A percentile compares a stretch with the other conserved stretches of the same genome.
Evolutionary conservation across 2,329 filamentous ascomycete species (phyloP).

Genomic region (Plectosphaerella sp.): DNA sequence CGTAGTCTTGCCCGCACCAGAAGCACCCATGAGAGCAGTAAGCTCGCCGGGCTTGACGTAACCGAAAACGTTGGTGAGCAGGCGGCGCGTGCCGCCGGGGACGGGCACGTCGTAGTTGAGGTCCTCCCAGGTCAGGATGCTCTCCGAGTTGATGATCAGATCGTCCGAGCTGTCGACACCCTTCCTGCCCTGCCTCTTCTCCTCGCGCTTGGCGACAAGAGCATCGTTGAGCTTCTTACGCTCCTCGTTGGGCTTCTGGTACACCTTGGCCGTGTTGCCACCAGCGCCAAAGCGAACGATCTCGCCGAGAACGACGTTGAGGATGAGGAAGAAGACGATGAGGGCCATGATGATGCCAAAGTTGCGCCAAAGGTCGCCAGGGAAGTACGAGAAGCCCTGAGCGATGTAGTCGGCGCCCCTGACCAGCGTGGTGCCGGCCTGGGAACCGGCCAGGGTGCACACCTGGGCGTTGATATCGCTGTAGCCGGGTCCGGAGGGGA

Average conservation of each 20-base stretch:
- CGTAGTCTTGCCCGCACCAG: slow-evolving; percentile 84
- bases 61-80: slow-evolving; percentile 55
- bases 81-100: slow-evolving; percentile 48
- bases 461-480: slow-evolving; percentile 69
- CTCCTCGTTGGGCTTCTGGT: slow-evolving; percentile 65
- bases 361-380: slow-evolving; percentile 72
- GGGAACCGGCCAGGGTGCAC: slow-evolving; percentile 73
- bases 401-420: slow-evolving; percentile 66
- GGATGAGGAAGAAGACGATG: slow-evolving; percentile 68
- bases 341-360: slow-evolving; percentile 76
- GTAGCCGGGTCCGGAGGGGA: slow-evolving; percentile 70
- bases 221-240: slow-evolving; percentile 61
- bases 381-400: slow-evolving; percentile 62
- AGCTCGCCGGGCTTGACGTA: slow-evolving; percentile 74
- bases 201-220: slow-evolving; percentile 54
- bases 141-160: slow-evolving; percentile 53
- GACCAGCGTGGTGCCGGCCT: slow-evolving; percentile 58
- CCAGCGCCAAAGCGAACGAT: slow-evolving; percentile 73
- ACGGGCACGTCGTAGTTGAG: slow-evolving; percentile 73
- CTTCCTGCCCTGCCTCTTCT: slow-evolving; percentile 44
- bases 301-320: slow-evolving; percentile 78
- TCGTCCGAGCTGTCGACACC: slow-evolving; percentile 42
- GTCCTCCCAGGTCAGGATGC: slow-evolving; percentile 80
- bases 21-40: slow-evolving; percentile 77
- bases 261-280: slow-evolving; percentile 77